phyloP scores from a whole-genome alignment of 306 rosid genomes.

The Bauhinia variegata region DNA sequence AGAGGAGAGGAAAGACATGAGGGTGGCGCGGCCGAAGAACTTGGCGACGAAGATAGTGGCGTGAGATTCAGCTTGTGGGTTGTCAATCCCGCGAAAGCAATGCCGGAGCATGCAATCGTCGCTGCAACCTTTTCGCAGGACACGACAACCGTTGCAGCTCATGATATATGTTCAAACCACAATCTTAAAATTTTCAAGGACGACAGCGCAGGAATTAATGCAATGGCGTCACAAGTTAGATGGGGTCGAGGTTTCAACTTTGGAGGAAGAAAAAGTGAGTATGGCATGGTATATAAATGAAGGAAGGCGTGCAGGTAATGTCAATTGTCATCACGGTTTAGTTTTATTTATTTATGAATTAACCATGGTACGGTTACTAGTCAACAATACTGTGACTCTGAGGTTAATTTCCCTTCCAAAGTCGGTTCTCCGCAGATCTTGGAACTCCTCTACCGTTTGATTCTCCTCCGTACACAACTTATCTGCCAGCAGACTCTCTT shows the following conservation, averaged over 20 bases:
- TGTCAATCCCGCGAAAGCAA: constrained; percentile 57
- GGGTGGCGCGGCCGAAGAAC: constrained; percentile 79
- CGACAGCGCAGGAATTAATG: not conserved
- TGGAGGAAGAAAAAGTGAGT: constrained; percentile 18
- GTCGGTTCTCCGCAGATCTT: constrained; percentile 53
- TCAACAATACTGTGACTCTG: too few species aligned
- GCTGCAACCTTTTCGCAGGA: constrained; percentile 73
- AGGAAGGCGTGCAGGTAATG: not conserved
- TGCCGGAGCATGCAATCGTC: constrained; percentile 64
- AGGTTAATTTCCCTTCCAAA: constrained; percentile 37
- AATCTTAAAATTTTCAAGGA: not conserved
- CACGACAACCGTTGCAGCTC: constrained; percentile 87
- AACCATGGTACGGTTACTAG: too few species aligned
- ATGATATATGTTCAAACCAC: constrained; percentile 13
- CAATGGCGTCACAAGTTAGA: too few species aligned
- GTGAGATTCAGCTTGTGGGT: constrained; percentile 58
- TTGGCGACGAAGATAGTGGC: constrained; percentile 79
- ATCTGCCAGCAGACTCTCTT: constrained; percentile 21
- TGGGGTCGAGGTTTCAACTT: not conserved
- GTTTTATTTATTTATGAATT: not conserved
- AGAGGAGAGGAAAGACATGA: constrained; percentile 68
- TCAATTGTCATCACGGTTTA: too few species aligned
- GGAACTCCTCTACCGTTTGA: constrained; percentile 40
- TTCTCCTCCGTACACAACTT: constrained; percentile 20
- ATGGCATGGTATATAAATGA: not conserved